phyloP scores from a whole-genome alignment of 345 rosid species.

The Eucalyptus caleyi region DNA sequence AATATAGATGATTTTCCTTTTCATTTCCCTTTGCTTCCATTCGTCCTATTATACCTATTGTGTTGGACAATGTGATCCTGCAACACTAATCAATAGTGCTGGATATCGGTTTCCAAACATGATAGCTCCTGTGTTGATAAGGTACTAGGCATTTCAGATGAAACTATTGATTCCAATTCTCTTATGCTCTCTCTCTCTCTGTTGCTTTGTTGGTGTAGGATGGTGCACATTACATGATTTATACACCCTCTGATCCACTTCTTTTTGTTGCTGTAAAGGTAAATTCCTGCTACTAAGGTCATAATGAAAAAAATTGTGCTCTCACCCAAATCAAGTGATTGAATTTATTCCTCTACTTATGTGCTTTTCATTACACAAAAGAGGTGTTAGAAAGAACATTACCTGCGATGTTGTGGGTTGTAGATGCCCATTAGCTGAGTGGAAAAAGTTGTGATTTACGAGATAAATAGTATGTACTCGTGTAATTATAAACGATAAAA shows the following conservation, averaged over 20 bases:
- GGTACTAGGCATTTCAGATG: background rate
- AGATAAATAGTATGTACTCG: too few species aligned
- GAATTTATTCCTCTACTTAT: background rate
- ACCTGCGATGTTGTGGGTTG: background rate
- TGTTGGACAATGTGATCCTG: background rate
- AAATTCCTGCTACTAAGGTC: background rate
- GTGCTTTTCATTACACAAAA: background rate
- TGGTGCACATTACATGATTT: conserved; percentile 89
- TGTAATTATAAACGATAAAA: too few species aligned
- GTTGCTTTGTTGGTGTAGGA: conserved; percentile 37
- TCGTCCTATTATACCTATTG: background rate
- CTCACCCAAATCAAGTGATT: background rate
- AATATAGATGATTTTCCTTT: too few species aligned
- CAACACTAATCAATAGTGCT: background rate
- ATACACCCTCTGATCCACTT: conserved; percentile 76
- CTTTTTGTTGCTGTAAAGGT: conserved; percentile 85
- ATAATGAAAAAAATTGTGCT: background rate
- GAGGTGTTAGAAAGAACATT: background rate
- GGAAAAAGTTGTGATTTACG: background rate
- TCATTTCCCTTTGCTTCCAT: background rate
- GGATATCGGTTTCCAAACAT: background rate
- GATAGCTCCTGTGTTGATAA: background rate
- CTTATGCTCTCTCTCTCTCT: background rate
- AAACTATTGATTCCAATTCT: background rate
- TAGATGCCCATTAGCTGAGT: background rate